phyloP scores from a whole-genome alignment of 345 rosid species.

The Raphanus raphanistrum region DNA sequence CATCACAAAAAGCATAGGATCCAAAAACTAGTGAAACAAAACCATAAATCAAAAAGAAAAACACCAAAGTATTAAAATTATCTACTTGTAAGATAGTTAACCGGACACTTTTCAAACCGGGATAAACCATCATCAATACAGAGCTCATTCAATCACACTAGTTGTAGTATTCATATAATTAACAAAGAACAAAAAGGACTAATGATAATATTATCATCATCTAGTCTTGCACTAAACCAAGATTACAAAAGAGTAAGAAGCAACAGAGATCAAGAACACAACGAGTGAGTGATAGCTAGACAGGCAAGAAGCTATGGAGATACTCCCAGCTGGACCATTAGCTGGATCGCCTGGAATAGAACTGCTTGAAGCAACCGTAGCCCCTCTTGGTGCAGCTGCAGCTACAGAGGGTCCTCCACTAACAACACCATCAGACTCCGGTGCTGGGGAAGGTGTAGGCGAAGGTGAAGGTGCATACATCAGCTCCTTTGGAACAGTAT shows the following conservation, averaged over 20 bases:
- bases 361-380: constrained; percentile 55
- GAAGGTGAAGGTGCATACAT: constrained; percentile 53
- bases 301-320: constrained; percentile 47
- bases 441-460: constrained; percentile 30
- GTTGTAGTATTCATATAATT: not conserved
- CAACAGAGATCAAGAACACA: constrained; percentile 24
- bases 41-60: not conserved
- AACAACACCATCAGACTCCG: constrained; percentile 27
- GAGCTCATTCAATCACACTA: not conserved
- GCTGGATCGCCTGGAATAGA: constrained; percentile 61
- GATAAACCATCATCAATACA: not conserved
- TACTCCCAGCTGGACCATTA: constrained; percentile 58
- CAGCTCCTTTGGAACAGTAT: constrained; percentile 52
- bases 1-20: not conserved
- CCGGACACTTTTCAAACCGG: not conserved
- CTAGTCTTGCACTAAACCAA: constrained; percentile 26
- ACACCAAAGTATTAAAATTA: not conserved
- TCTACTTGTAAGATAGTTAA: not conserved
- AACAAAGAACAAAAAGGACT: not conserved
- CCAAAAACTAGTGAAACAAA: not conserved
- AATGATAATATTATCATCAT: not conserved
- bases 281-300: constrained; percentile 31
- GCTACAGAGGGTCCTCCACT: constrained; percentile 35
- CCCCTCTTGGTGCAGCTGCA: constrained; percentile 47
- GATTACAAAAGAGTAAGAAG: constrained; percentile 17